phyloP scores from a whole-genome alignment of 2,329 filamentous ascomycete genomes.

The Aspergillus ochraceoroseus region DNA sequence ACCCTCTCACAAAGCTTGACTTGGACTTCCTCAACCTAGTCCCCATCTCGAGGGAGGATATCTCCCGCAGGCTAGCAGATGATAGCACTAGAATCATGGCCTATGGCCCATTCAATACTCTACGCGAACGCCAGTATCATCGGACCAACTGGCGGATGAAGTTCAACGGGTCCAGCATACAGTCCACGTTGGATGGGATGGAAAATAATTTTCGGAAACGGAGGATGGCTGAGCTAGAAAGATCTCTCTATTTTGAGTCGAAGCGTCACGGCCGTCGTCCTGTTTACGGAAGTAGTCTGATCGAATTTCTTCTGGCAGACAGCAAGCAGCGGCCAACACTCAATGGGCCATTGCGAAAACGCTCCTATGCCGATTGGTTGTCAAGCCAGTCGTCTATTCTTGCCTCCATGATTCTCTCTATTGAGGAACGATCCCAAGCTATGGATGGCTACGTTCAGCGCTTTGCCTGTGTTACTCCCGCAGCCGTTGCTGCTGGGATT shows the following conservation, averaged over 20 bases:
- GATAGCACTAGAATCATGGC: slow-evolving; percentile 64
- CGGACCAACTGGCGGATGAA: slow-evolving; percentile 52
- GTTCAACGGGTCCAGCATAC: slow-evolving; percentile 62
- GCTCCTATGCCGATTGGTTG: slow-evolving; percentile 67
- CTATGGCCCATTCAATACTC: slow-evolving; percentile 62
- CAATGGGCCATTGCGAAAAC: slow-evolving; percentile 57
- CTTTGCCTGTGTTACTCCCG: slow-evolving; percentile 88
- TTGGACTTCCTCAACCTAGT: slow-evolving; percentile 74
- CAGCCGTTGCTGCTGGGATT: slow-evolving; percentile 76
- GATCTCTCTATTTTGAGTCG: slow-evolving; percentile 73
- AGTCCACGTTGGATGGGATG: slow-evolving; percentile 65
- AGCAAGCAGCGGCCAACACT: slow-evolving; percentile 56
- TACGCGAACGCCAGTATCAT: slow-evolving; percentile 65
- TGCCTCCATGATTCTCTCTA: slow-evolving; percentile 61
- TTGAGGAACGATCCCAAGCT: slow-evolving; percentile 65
- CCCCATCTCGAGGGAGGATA: slow-evolving; percentile 63
- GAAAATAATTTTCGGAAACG: slow-evolving; percentile 66
- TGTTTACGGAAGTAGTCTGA: slow-evolving; percentile 73
- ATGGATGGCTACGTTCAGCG: slow-evolving; percentile 74
- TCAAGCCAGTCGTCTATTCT: slow-evolving; percentile 58
- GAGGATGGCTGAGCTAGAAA: slow-evolving; percentile 71
- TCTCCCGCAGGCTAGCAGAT: slow-evolving; percentile 52
- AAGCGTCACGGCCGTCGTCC: slow-evolving; percentile 74
- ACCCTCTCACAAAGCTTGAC: slow-evolving; percentile 61
- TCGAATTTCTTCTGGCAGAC: slow-evolving; percentile 67